phyloP scores from a whole-genome alignment of 768 basidiomycete genomes.

The Suillus plorans region DNA sequence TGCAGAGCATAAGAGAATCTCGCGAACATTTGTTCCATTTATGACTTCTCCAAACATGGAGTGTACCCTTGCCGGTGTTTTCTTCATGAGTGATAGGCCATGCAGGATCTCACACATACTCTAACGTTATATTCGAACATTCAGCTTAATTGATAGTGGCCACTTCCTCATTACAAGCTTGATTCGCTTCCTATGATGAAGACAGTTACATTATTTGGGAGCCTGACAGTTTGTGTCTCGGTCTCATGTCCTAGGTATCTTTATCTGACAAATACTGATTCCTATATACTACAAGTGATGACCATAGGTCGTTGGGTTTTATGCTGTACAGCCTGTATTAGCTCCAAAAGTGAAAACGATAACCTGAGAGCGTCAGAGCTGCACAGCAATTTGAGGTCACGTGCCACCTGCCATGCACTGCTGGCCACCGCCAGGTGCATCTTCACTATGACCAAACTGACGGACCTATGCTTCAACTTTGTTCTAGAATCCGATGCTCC shows the following conservation, averaged over 20 bases:
- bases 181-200: slow-evolving; percentile 85
- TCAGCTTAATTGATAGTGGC: slow-evolving; percentile 81
- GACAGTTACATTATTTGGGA: slow-evolving; percentile 75
- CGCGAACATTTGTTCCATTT: slow-evolving; percentile 67
- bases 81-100: slow-evolving; percentile 89
- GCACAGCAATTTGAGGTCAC: too few species aligned
- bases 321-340: too few species aligned
- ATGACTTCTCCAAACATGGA: slow-evolving; percentile 46
- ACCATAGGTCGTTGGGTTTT: too few species aligned
- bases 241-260: not conserved
- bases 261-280: slow-evolving; percentile 7
- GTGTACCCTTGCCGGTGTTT: slow-evolving; percentile 60
- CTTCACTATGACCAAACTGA: too few species aligned
- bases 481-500: too few species aligned
- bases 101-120: slow-evolving; percentile 87
- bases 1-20: slow-evolving; percentile 67
- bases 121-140: slow-evolving; percentile 81
- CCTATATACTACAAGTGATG: too few species aligned
- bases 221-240: slow-evolving; percentile 56
- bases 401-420: too few species aligned
- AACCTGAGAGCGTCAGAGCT: too few species aligned
- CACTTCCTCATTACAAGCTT: slow-evolving; percentile 70
- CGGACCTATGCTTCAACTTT: too few species aligned
- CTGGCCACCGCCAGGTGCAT: too few species aligned
- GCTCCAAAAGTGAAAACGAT: too few species aligned